Conservation (phyloP, 768 basidiomycete species). For the Russula foetens region DNA sequence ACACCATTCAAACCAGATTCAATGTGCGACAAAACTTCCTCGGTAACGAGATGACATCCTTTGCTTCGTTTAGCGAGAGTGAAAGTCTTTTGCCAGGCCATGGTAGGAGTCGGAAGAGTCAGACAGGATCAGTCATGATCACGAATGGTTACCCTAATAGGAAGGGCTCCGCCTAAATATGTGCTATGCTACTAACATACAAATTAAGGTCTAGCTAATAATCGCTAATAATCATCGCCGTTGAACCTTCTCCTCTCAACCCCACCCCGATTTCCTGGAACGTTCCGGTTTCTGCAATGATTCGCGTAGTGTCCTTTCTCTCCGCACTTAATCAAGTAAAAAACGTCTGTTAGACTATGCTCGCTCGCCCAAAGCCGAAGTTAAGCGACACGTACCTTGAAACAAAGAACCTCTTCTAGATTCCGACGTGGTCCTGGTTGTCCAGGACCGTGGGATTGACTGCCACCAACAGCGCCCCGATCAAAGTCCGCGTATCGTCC, state of each 20-base stretch:
- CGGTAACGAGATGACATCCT: slow-evolving; percentile 81
- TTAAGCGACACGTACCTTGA: slow-evolving; percentile 51
- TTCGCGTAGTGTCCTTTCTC: slow-evolving; percentile 95
- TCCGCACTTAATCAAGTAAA: slow-evolving; percentile 53
- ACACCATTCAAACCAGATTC: slow-evolving; percentile 58
- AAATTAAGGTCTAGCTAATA: background rate
- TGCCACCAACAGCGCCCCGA: slow-evolving; percentile 36
- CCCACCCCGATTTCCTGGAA: slow-evolving; percentile 87
- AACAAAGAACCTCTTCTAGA: slow-evolving; percentile 77
- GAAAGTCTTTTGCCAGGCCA: slow-evolving; percentile 92
- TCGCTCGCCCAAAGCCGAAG: background rate
- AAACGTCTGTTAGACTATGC: background rate
- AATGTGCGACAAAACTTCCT: slow-evolving; percentile 62
- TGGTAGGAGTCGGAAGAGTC: slow-evolving; percentile 25
- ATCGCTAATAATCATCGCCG: slow-evolving; percentile 19
- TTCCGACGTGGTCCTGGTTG: slow-evolving; percentile 53
- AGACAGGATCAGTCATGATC: background rate
- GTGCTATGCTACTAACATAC: background rate
- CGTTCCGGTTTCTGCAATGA: slow-evolving; percentile 83
- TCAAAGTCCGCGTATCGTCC: slow-evolving; percentile 78
- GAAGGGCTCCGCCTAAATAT: background rate
- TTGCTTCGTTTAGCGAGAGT: slow-evolving; percentile 43
- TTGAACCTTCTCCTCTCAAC: slow-evolving; percentile 40
- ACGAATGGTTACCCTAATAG: background rate
- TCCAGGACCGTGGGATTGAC: slow-evolving; percentile 26